phyloP scores from a whole-genome alignment of 2,329 filamentous ascomycete species.

The Fusarium austroafricanum region DNA sequence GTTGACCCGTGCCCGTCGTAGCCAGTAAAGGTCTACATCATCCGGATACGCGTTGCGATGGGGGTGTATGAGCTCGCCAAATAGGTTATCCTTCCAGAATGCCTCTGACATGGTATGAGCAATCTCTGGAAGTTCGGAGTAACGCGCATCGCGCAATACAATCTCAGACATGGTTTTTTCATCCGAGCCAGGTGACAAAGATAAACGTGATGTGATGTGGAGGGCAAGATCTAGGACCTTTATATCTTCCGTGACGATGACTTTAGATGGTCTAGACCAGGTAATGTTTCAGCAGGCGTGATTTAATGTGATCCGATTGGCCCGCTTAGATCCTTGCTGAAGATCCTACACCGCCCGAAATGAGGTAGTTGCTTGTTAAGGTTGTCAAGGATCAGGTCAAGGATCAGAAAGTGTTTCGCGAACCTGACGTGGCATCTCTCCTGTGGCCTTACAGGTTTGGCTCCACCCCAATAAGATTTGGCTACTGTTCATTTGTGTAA shows the following conservation, averaged over 20 bases:
- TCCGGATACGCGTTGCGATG: conserved; percentile 48
- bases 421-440: no score
- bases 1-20: conserved; percentile 43
- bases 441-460: neutral
- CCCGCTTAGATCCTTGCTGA: no score
- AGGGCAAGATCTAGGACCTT: no score
- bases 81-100: conserved; percentile 51
- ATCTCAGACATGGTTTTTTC: conserved; percentile 19
- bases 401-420: no score
- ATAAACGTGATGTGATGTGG: no score
- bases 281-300: no score
- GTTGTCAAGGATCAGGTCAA: no score
- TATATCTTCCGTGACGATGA: no score
- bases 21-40: conserved; percentile 49
- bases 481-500: neutral
- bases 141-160: conserved; percentile 23
- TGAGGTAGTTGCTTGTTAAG: neutral
- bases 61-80: conserved; percentile 51
- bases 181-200: no score
- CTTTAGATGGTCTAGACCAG: no score
- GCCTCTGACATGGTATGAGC: conserved; percentile 48
- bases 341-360: neutral
- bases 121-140: conserved; percentile 45
- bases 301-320: no score
- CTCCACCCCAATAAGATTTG: neutral